phyloP scores from a whole-genome alignment of 352 stramenopile genomes.

The Detonula confervacea region DNA sequence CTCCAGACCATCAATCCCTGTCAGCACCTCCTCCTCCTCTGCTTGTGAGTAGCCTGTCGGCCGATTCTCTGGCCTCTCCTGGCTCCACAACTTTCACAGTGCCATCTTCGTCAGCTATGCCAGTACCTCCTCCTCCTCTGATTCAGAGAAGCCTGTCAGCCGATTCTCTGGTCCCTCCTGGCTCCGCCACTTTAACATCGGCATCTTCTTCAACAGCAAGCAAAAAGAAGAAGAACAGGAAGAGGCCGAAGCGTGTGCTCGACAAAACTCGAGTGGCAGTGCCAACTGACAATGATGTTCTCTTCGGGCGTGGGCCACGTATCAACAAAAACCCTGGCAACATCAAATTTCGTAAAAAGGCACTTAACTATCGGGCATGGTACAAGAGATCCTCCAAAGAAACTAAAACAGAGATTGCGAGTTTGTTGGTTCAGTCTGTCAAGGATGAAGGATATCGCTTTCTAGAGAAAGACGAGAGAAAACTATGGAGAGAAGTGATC shows the following conservation, averaged over 20 bases:
- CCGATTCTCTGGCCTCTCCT: too few relatives aligned
- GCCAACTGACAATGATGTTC: conserved; percentile 48
- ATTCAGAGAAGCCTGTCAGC: too few relatives aligned
- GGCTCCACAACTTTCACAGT: too few relatives aligned
- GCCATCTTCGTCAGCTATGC: neutral
- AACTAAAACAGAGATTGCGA: conserved; percentile 36
- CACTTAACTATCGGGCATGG: conserved; percentile 54
- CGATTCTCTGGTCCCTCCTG: too few relatives aligned
- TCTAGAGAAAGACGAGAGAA: conserved; percentile 44
- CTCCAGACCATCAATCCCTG: too few relatives aligned
- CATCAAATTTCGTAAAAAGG: conserved; percentile 66
- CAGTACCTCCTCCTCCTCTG: too few relatives aligned
- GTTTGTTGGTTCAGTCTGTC: conserved; percentile 40
- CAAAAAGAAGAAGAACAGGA: conserved; percentile 30
- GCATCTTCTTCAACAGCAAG: neutral
- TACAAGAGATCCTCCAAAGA: conserved; percentile 43
- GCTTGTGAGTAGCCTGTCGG: too few relatives aligned
- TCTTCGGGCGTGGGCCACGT: conserved; percentile 46
- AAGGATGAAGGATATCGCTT: conserved; percentile 37
- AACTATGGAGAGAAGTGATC: conserved; percentile 47
- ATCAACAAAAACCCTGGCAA: conserved; percentile 85
- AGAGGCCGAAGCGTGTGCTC: conserved; percentile 19
- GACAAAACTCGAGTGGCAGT: conserved; percentile 9
- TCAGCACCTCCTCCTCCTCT: too few relatives aligned
- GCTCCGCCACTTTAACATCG: too few relatives aligned